phyloP scores from a whole-genome alignment of 2,329 filamentous ascomycete species.

The Scedosporium boydii region DNA sequence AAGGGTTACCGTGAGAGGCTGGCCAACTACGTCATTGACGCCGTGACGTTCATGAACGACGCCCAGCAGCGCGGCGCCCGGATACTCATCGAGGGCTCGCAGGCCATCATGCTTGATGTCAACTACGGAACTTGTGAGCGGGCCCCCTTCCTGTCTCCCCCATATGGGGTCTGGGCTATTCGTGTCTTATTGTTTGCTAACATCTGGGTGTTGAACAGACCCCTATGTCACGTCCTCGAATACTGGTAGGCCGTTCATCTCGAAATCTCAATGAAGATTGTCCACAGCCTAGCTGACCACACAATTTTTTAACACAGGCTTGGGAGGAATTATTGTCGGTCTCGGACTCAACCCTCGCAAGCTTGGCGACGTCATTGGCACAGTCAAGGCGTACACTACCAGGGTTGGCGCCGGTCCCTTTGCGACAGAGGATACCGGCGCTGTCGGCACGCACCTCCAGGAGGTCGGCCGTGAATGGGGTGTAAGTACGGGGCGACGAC shows the following conservation, averaged over 20 bases:
- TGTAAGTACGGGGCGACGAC: slow-evolving; percentile 9
- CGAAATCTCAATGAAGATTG: neutral
- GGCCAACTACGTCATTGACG: slow-evolving; percentile 55
- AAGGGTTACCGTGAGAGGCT: slow-evolving; percentile 48
- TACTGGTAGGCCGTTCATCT: slow-evolving; percentile 9
- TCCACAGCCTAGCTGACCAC: neutral
- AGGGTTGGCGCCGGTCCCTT: slow-evolving; percentile 52
- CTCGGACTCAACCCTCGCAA: slow-evolving; percentile 38
- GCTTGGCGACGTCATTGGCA: slow-evolving; percentile 49
- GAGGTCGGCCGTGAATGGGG: slow-evolving; percentile 30
- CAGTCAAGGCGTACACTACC: slow-evolving; percentile 54
- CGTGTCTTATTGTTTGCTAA: neutral
- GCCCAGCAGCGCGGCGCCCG: slow-evolving; percentile 49
- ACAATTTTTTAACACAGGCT: neutral
- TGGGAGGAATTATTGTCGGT: slow-evolving; percentile 17
- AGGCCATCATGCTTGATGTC: slow-evolving; percentile 55
- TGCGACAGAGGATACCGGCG: slow-evolving; percentile 44
- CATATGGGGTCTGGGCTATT: neutral
- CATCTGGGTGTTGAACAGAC: slow-evolving; percentile 8
- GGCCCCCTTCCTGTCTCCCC: neutral
- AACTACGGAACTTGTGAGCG: slow-evolving; percentile 32
- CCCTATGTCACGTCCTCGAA: slow-evolving; percentile 19
- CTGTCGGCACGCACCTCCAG: slow-evolving; percentile 28
- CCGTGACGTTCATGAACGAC: slow-evolving; percentile 51
- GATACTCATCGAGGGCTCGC: slow-evolving; percentile 59